A percentile compares a stretch with the other conserved stretches of the same genome.
Conservation (phyloP, 768 basidiomycete species). For the Psilocybe cubensis region DNA sequence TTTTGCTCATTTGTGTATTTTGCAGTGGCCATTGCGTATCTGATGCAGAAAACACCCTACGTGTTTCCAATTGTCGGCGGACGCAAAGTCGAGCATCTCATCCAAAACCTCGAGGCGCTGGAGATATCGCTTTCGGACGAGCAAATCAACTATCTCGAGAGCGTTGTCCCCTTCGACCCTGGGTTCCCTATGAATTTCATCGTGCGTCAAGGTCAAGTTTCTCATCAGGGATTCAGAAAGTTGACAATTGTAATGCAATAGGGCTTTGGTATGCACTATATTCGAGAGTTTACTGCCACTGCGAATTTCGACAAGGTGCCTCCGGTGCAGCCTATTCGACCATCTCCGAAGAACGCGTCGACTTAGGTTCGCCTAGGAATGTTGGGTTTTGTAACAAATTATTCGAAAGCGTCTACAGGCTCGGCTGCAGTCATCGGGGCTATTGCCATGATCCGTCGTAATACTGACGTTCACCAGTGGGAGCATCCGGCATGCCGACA, state of each 20-base stretch:
- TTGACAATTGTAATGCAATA: neutral
- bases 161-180: conserved; percentile 41
- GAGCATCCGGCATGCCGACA: too few species aligned
- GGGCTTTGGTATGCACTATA: neutral
- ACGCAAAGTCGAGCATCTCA: conserved; percentile 54
- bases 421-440: too few species aligned
- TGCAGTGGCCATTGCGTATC: conserved; percentile 54
- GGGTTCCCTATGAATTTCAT: conserved; percentile 47
- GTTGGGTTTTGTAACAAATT: too few species aligned
- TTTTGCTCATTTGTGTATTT: neutral
- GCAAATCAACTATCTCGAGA: conserved; percentile 50
- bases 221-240: neutral
- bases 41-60: conserved; percentile 56
- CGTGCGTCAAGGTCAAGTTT: conserved; percentile 23
- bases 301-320: neutral
- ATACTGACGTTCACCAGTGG: too few species aligned
- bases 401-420: too few species aligned
- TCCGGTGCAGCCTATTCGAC: neutral
- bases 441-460: too few species aligned
- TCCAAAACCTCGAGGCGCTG: conserved; percentile 53
- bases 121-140: conserved; percentile 46
- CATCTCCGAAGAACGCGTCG: neutral
- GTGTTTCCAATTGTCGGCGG: conserved; percentile 58
- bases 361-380: too few species aligned
- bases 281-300: neutral